A percentile compares a stretch with the other conserved stretches of the same genome.
Evolutionary conservation across 2,329 filamentous ascomycete species (phyloP).

Genomic region (Bisporella sp.): DNA sequence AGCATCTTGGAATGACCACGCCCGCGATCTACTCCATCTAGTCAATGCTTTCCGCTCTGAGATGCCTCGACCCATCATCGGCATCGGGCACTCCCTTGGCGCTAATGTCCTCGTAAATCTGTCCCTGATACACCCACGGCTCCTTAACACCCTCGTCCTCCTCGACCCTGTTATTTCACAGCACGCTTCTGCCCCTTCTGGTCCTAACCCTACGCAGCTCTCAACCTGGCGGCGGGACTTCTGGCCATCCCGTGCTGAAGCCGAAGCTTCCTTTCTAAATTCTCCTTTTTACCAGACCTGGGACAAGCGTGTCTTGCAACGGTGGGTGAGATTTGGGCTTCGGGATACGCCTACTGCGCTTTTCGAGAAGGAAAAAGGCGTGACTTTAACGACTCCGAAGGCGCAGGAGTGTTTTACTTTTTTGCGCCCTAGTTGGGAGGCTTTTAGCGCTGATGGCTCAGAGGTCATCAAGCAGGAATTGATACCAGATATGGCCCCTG

Average conservation of each 20-base stretch:
- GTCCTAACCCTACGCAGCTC: conserved; percentile 40
- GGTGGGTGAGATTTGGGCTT: conserved; percentile 68
- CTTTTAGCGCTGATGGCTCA: conserved; percentile 21
- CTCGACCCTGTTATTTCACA: conserved; percentile 75
- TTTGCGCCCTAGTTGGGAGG: conserved; percentile 49
- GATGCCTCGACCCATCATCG: conserved; percentile 74
- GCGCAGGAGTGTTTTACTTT: conserved; percentile 84
- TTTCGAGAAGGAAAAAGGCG: conserved; percentile 42
- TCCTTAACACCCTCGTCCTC: conserved; percentile 68
- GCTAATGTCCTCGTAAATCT: conserved; percentile 65
- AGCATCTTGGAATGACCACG: conserved; percentile 83
- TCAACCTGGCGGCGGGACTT: conserved; percentile 69
- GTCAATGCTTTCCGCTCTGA: conserved; percentile 74
- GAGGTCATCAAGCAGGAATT: conserved; percentile 42
- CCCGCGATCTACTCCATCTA: conserved; percentile 77
- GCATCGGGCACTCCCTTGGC: conserved; percentile 86
- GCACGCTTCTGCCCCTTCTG: conserved; percentile 33
- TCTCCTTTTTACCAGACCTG: conserved; percentile 74
- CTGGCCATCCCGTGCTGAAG: conserved; percentile 71
- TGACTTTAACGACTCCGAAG: conserved; percentile 74
- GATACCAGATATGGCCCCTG: conserved; percentile 26
- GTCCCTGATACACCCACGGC: conserved; percentile 69
- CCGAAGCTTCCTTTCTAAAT: conserved; percentile 57
- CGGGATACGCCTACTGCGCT: conserved; percentile 60
- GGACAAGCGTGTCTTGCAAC: conserved; percentile 73